Conservation (phyloP, 2,329 filamentous ascomycete species). For the Aspergillus sp. region DNA sequence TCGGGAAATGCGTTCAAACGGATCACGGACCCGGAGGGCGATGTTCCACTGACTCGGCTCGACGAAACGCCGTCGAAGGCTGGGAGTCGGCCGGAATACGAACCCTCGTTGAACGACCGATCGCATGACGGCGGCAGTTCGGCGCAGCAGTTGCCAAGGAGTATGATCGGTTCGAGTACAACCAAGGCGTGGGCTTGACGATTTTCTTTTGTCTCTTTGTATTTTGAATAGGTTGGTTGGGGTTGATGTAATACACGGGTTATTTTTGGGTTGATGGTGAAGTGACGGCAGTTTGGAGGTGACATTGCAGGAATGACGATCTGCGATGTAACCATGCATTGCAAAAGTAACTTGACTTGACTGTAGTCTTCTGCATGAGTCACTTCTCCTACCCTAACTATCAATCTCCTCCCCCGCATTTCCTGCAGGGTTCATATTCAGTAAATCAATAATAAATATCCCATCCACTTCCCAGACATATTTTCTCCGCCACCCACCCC, state of each 20-base stretch:
- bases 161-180: not conserved
- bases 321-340: slow-evolving; percentile 6
- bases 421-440: too few species aligned
- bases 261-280: not conserved
- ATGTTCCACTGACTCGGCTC: not conserved
- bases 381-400: too few species aligned
- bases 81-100: not conserved
- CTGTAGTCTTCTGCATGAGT: too few species aligned
- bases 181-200: not conserved
- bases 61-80: not conserved
- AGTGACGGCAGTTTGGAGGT: not conserved
- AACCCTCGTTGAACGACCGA: not conserved
- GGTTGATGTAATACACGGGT: not conserved
- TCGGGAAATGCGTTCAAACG: not conserved
- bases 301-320: not conserved
- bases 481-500: not conserved
- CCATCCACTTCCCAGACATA: not conserved
- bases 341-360: not conserved
- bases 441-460: too few species aligned
- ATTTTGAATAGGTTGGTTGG: not conserved
- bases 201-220: not conserved
- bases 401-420: not conserved
- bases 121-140: not conserved
- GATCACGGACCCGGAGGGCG: not conserved
- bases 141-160: not conserved